Evolutionary conservation across 306 rosid genomes (phyloP).

Genomic region (Quercus mongolica): DNA sequence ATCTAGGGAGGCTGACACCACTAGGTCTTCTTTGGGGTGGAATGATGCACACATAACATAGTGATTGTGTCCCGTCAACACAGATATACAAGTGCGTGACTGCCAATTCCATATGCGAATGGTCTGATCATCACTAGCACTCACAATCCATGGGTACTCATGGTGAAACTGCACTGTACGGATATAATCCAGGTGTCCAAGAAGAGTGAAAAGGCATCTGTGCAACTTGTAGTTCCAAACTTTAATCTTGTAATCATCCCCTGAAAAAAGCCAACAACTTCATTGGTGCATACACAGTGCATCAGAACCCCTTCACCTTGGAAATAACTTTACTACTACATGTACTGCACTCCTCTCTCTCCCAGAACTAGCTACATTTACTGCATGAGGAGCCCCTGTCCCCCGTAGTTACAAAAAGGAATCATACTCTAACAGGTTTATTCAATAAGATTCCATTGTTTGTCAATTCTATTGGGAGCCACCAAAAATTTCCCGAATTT

Average conservation of each 20-base stretch:
- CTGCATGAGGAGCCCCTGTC: neutral
- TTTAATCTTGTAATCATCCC: conserved; percentile 98
- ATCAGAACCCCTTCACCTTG: neutral
- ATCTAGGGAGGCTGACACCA: conserved; percentile 91
- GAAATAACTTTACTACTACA: neutral
- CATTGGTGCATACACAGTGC: neutral
- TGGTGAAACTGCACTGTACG: conserved; percentile 98
- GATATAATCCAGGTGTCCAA: conserved; percentile 95
- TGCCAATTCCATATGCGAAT: conserved; percentile 99
- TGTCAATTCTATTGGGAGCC: neutral
- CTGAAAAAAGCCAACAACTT: conserved; percentile 35
- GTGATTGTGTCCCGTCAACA: conserved; percentile 95
- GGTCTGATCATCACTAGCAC: conserved; percentile 98
- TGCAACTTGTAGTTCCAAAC: conserved; percentile 99
- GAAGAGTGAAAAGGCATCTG: conserved; percentile 87
- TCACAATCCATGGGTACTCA: conserved; percentile 93
- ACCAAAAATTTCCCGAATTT: too few species aligned
- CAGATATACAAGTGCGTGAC: conserved; percentile 94
- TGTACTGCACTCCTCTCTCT: neutral
- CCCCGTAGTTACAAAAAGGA: neutral
- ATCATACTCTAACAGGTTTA: neutral
- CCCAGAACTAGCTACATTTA: neutral
- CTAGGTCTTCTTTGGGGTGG: conserved; percentile 94
- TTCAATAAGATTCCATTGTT: neutral
- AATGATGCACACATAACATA: conserved; percentile 97